Evolutionary conservation across 2,329 filamentous ascomycete genomes (phyloP).

Genomic region (Pseudopithomyces maydicus): DNA sequence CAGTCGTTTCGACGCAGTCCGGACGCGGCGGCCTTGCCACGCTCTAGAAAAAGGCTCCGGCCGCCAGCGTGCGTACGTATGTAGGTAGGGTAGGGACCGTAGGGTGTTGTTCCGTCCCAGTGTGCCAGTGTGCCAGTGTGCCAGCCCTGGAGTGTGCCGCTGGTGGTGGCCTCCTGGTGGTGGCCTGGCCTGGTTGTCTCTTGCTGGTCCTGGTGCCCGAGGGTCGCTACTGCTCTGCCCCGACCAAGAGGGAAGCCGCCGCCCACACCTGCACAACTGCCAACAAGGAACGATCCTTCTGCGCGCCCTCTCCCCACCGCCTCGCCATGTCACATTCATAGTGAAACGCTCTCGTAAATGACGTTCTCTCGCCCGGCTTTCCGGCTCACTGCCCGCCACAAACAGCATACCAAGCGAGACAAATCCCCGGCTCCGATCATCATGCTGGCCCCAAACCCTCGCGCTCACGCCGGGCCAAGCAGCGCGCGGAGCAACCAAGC

Average conservation of each 20-base stretch:
- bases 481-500: neutral
- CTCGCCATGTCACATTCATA: neutral
- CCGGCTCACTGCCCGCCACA: constrained; percentile 1
- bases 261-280: no score
- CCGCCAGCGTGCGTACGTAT: no score
- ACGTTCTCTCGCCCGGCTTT: neutral
- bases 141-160: no score
- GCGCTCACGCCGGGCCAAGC: neutral
- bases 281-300: neutral
- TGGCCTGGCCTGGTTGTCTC: no score
- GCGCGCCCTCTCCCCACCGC: neutral
- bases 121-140: no score
- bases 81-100: no score
- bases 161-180: no score
- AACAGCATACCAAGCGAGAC: neutral
- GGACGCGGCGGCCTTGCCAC: constrained; percentile 1
- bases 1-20: constrained; percentile 5
- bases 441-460: neutral
- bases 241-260: neutral
- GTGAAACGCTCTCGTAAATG: constrained; percentile 7
- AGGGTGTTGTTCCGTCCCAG: no score
- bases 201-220: no score
- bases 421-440: constrained; percentile 4
- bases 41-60: neutral
- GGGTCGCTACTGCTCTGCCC: no score